Conservation (phyloP, 2,329 filamentous ascomycete genomes). For the Ilyonectria sp. region DNA sequence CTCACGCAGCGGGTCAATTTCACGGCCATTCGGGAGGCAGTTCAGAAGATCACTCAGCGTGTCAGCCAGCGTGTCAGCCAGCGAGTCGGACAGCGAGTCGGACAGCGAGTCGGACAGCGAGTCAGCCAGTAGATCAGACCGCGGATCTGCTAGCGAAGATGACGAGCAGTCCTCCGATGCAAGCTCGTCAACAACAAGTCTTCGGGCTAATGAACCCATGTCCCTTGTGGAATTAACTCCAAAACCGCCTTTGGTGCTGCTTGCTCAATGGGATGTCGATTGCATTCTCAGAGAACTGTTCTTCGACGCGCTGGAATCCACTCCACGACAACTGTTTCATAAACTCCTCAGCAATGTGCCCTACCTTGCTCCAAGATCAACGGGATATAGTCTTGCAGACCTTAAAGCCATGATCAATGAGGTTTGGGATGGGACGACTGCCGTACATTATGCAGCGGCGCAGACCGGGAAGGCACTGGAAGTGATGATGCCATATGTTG, state of each 20-base stretch:
- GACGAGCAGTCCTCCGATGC: not conserved
- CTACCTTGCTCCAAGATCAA: slow-evolving; percentile 10
- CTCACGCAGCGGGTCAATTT: not conserved
- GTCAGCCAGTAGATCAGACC: not conserved
- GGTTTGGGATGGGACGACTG: slow-evolving; percentile 37
- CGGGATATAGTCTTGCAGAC: slow-evolving; percentile 4
- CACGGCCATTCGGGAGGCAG: no score
- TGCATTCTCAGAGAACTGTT: slow-evolving; percentile 35
- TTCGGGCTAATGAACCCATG: not conserved
- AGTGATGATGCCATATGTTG: slow-evolving; percentile 34
- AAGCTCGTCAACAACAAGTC: not conserved
- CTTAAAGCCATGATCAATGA: slow-evolving; percentile 33
- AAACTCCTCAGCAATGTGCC: slow-evolving; percentile 14
- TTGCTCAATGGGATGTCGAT: slow-evolving; percentile 38
- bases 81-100: not conserved
- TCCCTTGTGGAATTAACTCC: not conserved
- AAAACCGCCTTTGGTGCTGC: slow-evolving; percentile 35
- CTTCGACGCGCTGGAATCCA: slow-evolving; percentile 13
- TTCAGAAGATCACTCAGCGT: not conserved
- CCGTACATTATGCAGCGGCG: slow-evolving; percentile 37
- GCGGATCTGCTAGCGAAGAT: not conserved
- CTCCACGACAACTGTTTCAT: slow-evolving; percentile 12
- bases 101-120: not conserved
- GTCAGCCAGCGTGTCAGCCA: no score
- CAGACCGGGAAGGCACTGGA: slow-evolving; percentile 32